Evolutionary conservation across 768 basidiomycete species (phyloP).

Genomic region (Xerocomellus intermedius): DNA sequence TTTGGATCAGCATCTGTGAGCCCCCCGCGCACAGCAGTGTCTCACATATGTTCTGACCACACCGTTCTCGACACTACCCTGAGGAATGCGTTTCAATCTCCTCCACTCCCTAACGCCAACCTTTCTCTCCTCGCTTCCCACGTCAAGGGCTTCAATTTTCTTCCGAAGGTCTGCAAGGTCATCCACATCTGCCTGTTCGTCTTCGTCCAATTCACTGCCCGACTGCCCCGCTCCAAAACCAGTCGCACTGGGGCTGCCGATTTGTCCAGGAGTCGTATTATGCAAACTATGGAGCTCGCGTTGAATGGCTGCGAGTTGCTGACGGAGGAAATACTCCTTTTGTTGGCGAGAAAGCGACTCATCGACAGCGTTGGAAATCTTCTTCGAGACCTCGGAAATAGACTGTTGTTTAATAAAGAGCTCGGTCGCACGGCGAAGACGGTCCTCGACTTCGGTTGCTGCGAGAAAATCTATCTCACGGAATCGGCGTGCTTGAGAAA

Average conservation of each 20-base stretch:
- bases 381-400: conserved; percentile 78
- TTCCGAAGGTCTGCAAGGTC: conserved; percentile 71
- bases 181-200: conserved; percentile 78
- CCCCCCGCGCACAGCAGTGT: conserved; percentile 3
- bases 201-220: conserved; percentile 63
- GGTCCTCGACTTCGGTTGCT: conserved; percentile 56
- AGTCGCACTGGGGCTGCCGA: conserved; percentile 9
- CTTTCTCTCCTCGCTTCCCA: conserved; percentile 76
- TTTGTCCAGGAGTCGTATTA: conserved; percentile 28
- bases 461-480: conserved; percentile 52
- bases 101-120: conserved; percentile 82
- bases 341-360: conserved; percentile 86
- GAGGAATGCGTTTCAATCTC: conserved; percentile 82
- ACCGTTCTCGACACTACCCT: conserved; percentile 87
- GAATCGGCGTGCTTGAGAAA: background rate
- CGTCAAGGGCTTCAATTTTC: conserved; percentile 71
- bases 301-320: conserved; percentile 79
- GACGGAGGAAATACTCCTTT: conserved; percentile 83
- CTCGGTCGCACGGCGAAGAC: conserved; percentile 64
- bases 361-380: conserved; percentile 77
- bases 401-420: conserved; percentile 74
- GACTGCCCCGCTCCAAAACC: conserved; percentile 27
- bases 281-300: conserved; percentile 66
- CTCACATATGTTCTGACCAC: conserved; percentile 82
- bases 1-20: conserved; percentile 8